Percentiles rank a stretch among this genome's conserved stretches.
Conservation (phyloP, 2,329 filamentous ascomycete species). For the Zymoseptoria pseudotritici region DNA sequence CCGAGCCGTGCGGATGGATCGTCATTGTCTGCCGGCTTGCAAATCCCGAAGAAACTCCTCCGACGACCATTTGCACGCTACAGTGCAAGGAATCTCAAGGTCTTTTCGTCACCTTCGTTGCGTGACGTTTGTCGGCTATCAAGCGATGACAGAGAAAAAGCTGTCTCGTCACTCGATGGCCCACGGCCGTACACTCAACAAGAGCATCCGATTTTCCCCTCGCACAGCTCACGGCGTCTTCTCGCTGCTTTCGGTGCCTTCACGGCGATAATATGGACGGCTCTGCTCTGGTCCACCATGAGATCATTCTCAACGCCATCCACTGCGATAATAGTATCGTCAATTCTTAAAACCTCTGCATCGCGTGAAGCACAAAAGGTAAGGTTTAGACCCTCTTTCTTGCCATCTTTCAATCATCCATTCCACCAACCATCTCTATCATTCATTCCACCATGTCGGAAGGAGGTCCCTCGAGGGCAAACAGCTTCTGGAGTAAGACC, state of each 20-base stretch:
- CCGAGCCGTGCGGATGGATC: background rate
- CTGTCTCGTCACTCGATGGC: background rate
- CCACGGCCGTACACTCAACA: background rate
- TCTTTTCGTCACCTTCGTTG: background rate
- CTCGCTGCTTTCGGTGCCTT: slow-evolving; percentile 15
- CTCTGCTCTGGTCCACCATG: slow-evolving; percentile 11
- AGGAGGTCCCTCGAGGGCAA: slow-evolving; percentile 15
- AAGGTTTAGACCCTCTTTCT: slow-evolving; percentile 4
- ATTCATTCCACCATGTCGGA: background rate
- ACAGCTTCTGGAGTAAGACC: slow-evolving; percentile 16
- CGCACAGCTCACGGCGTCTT: background rate
- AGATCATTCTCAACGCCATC: slow-evolving; percentile 16
- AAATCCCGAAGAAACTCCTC: background rate
- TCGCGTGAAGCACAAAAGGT: slow-evolving; percentile 15
- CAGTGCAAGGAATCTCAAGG: background rate
- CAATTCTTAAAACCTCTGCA: background rate
- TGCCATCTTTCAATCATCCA: background rate
- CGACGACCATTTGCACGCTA: background rate
- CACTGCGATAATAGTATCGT: background rate
- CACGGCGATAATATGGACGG: slow-evolving; percentile 16
- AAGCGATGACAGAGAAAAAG: background rate
- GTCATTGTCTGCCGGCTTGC: background rate
- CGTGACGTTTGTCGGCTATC: background rate
- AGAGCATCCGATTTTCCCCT: background rate
- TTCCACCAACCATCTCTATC: background rate